phyloP scores from a whole-genome alignment of 176 grass and related monocot genomes.

The Avena eriantha region DNA sequence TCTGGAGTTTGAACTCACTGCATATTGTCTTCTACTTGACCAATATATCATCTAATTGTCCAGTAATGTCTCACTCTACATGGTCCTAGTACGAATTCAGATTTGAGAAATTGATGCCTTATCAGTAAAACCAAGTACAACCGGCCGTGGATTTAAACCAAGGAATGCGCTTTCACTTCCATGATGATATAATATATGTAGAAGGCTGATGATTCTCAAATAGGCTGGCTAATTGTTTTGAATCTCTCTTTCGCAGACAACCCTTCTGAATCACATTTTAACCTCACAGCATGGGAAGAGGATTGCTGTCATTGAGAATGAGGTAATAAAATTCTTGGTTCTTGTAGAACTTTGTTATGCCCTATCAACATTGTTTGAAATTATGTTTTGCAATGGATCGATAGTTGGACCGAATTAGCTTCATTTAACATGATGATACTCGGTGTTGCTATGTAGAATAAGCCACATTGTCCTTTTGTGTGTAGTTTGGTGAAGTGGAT shows the following conservation, averaged over 20 bases:
- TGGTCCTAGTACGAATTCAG: not conserved
- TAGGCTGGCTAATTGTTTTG: conserved; percentile 17
- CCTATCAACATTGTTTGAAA: conserved; percentile 11
- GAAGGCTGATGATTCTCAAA: not conserved
- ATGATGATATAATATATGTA: not conserved
- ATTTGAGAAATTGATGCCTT: not conserved
- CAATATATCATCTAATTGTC: not conserved
- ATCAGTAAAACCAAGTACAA: conserved; percentile 2
- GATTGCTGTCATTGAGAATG: conserved; percentile 77
- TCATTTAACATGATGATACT: not conserved
- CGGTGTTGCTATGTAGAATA: not conserved
- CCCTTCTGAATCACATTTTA: conserved; percentile 75
- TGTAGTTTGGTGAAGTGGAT: conserved; percentile 81
- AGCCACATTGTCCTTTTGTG: not conserved
- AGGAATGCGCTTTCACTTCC: not conserved
- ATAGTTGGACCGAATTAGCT: not conserved
- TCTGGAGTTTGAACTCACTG: not conserved
- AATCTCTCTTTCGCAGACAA: conserved; percentile 50
- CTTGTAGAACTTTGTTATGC: conserved; percentile 8
- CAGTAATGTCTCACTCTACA: not conserved
- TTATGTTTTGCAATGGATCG: not conserved
- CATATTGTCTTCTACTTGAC: not conserved
- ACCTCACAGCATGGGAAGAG: conserved; percentile 77
- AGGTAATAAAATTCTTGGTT: conserved; percentile 47
- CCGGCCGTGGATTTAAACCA: not conserved